Conservation (phyloP, 1,284 basidiomycete genomes). For the Vanrija humicola region DNA sequence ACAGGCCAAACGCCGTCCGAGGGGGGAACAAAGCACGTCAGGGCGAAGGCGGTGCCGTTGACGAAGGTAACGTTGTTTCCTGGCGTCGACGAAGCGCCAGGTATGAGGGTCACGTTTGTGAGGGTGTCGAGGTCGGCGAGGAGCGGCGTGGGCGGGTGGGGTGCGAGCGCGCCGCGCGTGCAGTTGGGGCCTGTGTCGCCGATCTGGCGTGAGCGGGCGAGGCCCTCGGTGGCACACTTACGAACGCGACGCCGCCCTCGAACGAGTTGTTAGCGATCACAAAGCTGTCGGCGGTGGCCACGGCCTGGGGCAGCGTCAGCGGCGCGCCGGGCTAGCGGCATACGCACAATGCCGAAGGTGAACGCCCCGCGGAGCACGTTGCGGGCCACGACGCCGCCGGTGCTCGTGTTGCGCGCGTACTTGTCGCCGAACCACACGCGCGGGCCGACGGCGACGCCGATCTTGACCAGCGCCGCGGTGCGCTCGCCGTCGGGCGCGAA, state of each 20-base stretch:
- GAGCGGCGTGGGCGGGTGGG: constrained; percentile 29
- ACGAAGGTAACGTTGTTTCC: constrained; percentile 10
- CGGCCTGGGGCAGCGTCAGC: constrained; percentile 48
- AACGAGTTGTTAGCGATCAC: constrained; percentile 63
- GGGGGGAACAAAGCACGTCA: constrained; percentile 34
- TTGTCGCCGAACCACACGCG: constrained; percentile 66
- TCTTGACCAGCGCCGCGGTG: constrained; percentile 37
- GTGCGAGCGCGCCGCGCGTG: constrained; percentile 53
- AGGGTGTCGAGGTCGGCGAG: constrained; percentile 21
- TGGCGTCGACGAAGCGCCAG: constrained; percentile 11
- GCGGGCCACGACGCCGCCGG: constrained; percentile 59
- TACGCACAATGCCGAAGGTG: constrained; percentile 25
- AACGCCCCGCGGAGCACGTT: constrained; percentile 67
- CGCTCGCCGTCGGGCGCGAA: neutral
- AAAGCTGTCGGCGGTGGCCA: constrained; percentile 63
- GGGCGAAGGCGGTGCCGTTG: constrained; percentile 31
- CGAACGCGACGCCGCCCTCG: constrained; percentile 67
- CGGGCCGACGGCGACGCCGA: constrained; percentile 57
- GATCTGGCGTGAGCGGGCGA: constrained; percentile 45
- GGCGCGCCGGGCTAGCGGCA: no score
- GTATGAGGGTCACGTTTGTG: constrained; percentile 25
- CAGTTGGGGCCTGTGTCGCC: constrained; percentile 69
- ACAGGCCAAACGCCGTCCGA: constrained; percentile 20
- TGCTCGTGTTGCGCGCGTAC: constrained; percentile 60
- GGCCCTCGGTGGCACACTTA: constrained; percentile 11